phyloP scores from a whole-genome alignment of 257 asterid species.

The Knoxia roxburghii region DNA sequence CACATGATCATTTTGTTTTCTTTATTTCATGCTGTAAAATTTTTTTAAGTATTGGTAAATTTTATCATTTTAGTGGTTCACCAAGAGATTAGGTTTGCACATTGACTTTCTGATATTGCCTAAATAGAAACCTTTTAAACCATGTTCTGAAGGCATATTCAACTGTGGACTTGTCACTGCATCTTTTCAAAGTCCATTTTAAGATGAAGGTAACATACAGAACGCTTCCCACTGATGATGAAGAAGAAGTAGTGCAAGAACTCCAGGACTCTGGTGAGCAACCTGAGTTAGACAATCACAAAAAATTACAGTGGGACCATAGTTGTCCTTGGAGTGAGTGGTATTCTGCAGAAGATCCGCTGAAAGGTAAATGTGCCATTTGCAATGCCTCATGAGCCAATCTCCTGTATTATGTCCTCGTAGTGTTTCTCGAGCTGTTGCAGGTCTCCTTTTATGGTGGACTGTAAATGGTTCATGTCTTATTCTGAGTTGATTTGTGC shows the following conservation, averaged over 20 bases:
- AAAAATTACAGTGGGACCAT: conserved; percentile 75
- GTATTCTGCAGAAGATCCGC: conserved; percentile 89
- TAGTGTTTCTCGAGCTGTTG: neutral
- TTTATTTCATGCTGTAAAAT: neutral
- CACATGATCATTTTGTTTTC: neutral
- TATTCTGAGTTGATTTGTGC: conserved; percentile 22
- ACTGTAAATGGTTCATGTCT: conserved; percentile 3
- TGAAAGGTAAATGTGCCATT: conserved; percentile 47
- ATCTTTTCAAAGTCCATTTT: conserved; percentile 66
- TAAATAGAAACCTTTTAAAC: conserved; percentile 2
- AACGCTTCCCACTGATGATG: conserved; percentile 60
- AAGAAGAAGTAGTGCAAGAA: conserved; percentile 50
- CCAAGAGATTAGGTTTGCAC: neutral
- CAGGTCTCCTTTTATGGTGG: neutral
- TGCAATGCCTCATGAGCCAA: neutral
- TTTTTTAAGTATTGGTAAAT: neutral
- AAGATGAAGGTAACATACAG: conserved; percentile 82
- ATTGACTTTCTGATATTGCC: neutral
- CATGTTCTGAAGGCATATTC: conserved; percentile 58
- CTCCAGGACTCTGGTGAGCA: conserved; percentile 41
- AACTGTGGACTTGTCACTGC: conserved; percentile 77
- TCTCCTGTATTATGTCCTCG: neutral
- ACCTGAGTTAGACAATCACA: conserved; percentile 39
- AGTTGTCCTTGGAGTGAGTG: conserved; percentile 95
- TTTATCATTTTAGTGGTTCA: neutral